phyloP scores from a whole-genome alignment of 2,329 filamentous ascomycete genomes.

The Lasiodiplodia theobromae region DNA sequence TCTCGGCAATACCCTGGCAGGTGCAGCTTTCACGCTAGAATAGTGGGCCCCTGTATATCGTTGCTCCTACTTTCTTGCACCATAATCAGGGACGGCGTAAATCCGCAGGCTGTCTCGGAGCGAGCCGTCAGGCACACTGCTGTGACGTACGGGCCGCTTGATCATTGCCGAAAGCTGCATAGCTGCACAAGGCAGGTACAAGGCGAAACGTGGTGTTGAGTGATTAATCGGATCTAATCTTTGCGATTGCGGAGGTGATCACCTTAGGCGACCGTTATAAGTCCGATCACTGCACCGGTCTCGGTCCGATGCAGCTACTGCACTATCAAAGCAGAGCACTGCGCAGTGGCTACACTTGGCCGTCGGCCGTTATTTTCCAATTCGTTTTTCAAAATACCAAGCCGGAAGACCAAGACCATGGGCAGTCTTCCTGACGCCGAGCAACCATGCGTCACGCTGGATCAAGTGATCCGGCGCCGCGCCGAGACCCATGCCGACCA shows the following conservation, averaged over 20 bases:
- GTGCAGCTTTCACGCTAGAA: not conserved
- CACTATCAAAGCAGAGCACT: too few species aligned
- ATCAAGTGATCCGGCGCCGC: constrained; percentile 21
- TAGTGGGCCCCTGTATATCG: not conserved
- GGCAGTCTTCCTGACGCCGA: not conserved
- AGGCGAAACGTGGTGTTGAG: not conserved
- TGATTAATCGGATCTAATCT: constrained; percentile 13
- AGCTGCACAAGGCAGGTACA: not conserved
- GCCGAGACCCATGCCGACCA: constrained; percentile 17
- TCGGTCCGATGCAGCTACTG: constrained; percentile 12
- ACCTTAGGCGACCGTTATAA: constrained; percentile 8
- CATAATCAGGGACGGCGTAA: not conserved
- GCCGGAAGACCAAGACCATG: not conserved
- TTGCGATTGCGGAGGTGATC: constrained; percentile 18
- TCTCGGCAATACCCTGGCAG: not conserved
- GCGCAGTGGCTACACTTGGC: too few species aligned
- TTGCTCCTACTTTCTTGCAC: not conserved
- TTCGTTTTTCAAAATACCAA: not conserved
- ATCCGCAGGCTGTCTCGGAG: not conserved
- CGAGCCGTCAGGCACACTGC: not conserved
- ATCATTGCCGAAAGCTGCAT: not conserved
- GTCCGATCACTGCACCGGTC: constrained; percentile 13
- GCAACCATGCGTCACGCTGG: constrained; percentile 15
- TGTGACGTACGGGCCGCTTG: not conserved
- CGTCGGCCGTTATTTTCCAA: not conserved